Evolutionary conservation across 2,329 filamentous ascomycete genomes (phyloP).

Genomic region (Rutstroemia sp.): DNA sequence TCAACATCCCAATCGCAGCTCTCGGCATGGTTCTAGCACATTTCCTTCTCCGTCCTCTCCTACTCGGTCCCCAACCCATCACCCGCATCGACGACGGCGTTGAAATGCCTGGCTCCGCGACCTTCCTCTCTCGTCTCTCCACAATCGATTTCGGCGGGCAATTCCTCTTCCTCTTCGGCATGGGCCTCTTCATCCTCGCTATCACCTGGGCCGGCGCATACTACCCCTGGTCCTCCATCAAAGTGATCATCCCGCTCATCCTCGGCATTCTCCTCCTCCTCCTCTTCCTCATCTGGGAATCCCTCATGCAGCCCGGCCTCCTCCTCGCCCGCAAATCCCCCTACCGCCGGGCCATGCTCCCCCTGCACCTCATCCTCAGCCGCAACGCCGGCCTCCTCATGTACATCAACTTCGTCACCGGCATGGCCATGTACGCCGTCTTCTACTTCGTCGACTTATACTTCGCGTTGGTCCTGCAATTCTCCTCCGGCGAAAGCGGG

Average conservation of each 20-base stretch:
- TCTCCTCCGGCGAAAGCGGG: slow-evolving; percentile 43
- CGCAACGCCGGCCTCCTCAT: slow-evolving; percentile 55
- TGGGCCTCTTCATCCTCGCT: slow-evolving; percentile 36
- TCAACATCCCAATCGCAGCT: slow-evolving; percentile 50
- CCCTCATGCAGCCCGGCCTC: slow-evolving; percentile 39
- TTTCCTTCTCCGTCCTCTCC: slow-evolving; percentile 49
- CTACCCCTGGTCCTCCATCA: slow-evolving; percentile 34
- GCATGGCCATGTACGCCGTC: slow-evolving; percentile 42
- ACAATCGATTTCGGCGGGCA: slow-evolving; percentile 51
- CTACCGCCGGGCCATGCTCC: slow-evolving; percentile 55
- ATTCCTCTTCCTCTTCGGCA: slow-evolving; percentile 39
- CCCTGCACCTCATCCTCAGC: slow-evolving; percentile 48
- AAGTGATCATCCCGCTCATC: slow-evolving; percentile 34
- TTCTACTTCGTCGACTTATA: slow-evolving; percentile 66
- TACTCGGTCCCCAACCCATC: slow-evolving; percentile 42
- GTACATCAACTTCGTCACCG: slow-evolving; percentile 52
- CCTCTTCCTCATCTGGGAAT: slow-evolving; percentile 36
- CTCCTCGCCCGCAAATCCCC: slow-evolving; percentile 42
- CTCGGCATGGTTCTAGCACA: slow-evolving; percentile 46
- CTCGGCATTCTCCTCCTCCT: slow-evolving; percentile 33
- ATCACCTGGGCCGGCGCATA: slow-evolving; percentile 38
- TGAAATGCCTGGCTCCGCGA: slow-evolving; percentile 24
- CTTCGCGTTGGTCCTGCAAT: slow-evolving; percentile 54
- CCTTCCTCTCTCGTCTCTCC: slow-evolving; percentile 35
- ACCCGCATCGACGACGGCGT: slow-evolving; percentile 38